phyloP scores from a whole-genome alignment of 805 yeast genomes.

The Jamesozyma jinghongensis region DNA sequence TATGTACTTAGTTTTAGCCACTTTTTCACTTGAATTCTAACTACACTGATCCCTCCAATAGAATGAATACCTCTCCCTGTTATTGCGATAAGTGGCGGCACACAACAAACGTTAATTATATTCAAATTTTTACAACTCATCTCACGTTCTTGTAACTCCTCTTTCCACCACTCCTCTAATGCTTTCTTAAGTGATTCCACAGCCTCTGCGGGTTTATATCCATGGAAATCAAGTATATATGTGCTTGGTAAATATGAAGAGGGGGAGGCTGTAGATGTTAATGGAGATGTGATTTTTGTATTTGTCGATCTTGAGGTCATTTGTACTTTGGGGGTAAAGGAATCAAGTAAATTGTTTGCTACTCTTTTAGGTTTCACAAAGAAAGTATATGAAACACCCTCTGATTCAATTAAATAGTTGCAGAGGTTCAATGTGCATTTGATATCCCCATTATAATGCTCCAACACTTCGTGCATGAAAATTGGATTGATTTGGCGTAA shows the following conservation, averaged over 20 bases:
- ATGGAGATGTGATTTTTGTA: too few species aligned
- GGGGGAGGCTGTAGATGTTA: background rate
- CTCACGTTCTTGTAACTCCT: constrained; percentile 40
- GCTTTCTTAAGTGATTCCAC: constrained; percentile 30
- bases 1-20: constrained; percentile 34
- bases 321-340: background rate
- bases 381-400: constrained; percentile 3
- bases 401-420: background rate
- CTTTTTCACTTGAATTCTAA: constrained; percentile 36
- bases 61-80: constrained; percentile 73
- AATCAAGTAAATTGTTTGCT: background rate
- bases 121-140: constrained; percentile 30
- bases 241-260: background rate
- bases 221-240: constrained; percentile 47
- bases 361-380: background rate
- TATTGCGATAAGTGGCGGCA: constrained; percentile 39
- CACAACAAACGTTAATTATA: constrained; percentile 33
- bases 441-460: constrained; percentile 39
- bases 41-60: constrained; percentile 43
- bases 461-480: constrained; percentile 34
- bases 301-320: too few species aligned
- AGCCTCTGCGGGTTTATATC: constrained; percentile 42
- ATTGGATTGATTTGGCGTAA: constrained; percentile 32
- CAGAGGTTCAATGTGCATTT: constrained; percentile 4
- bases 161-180: constrained; percentile 53